These are phyloP conservation scores for Calonectria montana DNA, from an alignment of 2,329 filamentous ascomycete species.

Conservation along the genomic window DNA sequence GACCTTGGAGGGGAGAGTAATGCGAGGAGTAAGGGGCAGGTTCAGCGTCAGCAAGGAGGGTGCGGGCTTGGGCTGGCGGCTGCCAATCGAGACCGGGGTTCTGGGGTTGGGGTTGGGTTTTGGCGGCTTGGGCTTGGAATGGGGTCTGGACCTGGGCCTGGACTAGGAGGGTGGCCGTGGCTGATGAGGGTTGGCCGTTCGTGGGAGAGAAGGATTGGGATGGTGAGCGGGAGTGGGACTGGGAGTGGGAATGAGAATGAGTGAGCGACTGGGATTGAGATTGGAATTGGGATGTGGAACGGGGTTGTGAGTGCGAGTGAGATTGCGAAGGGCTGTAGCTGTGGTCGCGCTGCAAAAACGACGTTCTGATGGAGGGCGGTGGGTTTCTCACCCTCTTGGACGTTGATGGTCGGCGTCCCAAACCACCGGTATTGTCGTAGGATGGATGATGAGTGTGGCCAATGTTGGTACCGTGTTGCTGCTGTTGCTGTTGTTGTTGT, in stretches of 20 bases:
- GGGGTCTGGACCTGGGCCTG: slow-evolving; percentile 33
- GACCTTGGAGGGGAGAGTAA: slow-evolving; percentile 58
- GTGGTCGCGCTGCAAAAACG: slow-evolving; percentile 43
- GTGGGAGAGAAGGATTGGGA: slow-evolving; percentile 29
- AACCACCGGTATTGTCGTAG: slow-evolving; percentile 62
- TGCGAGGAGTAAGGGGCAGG: slow-evolving; percentile 51
- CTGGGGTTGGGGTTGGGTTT: slow-evolving; percentile 37
- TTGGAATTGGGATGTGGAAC: slow-evolving; percentile 11
- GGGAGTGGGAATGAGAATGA: slow-evolving; percentile 21
- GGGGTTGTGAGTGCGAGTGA: slow-evolving; percentile 15
- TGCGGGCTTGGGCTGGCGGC: slow-evolving; percentile 19
- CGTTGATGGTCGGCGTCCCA: slow-evolving; percentile 67
- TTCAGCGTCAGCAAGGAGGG: slow-evolving; percentile 17
- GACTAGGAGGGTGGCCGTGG: slow-evolving; percentile 32
- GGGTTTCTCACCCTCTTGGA: slow-evolving; percentile 68
- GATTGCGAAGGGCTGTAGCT: slow-evolving; percentile 9
- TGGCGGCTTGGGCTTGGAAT: slow-evolving; percentile 33
- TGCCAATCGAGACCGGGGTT: slow-evolving; percentile 34
- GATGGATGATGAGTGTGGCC: slow-evolving; percentile 42
- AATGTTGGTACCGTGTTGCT: slow-evolving; percentile 45
- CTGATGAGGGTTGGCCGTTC: slow-evolving; percentile 30
- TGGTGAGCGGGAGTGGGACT: slow-evolving; percentile 22
- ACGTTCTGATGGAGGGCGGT: slow-evolving; percentile 56
- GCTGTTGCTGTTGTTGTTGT: slow-evolving; percentile 52
- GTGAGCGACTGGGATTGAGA: slow-evolving; percentile 24